These are phyloP conservation scores for Ceratobasidium sp. DNA, from an alignment of 1,284 basidiomycete genomes.

Conservation along the genomic window DNA sequence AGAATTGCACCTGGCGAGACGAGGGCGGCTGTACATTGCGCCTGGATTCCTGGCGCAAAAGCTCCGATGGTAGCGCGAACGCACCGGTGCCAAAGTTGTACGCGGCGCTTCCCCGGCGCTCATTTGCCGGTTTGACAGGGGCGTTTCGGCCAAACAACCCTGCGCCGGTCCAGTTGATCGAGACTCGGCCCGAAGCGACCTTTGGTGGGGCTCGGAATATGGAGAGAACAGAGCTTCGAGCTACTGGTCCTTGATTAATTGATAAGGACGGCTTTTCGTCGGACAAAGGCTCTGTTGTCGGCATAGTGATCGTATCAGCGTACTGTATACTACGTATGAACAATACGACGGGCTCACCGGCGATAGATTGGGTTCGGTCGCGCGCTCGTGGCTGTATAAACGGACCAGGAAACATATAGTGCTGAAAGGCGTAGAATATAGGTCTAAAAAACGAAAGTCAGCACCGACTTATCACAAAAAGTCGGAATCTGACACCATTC, in stretches of 20 bases:
- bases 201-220: constrained; percentile 30
- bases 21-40: not conserved
- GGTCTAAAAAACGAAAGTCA: constrained; percentile 3
- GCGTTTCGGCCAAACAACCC: not conserved
- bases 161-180: not conserved
- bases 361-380: constrained; percentile 14
- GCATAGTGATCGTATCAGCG: not conserved
- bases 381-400: constrained; percentile 26
- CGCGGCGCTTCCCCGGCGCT: constrained; percentile 34
- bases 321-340: not conserved
- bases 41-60: constrained; percentile 30
- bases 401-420: constrained; percentile 31
- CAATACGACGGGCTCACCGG: constrained; percentile 1
- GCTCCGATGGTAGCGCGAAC: constrained; percentile 35
- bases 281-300: not conserved
- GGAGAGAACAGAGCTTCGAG: constrained; percentile 35
- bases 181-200: not conserved
- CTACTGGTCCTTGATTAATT: constrained; percentile 8
- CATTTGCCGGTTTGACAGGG: constrained; percentile 16
- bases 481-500: not conserved
- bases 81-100: constrained; percentile 38
- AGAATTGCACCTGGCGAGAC: not conserved
- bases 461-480: not conserved
- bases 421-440: constrained; percentile 27
- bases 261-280: not conserved